phyloP scores from a whole-genome alignment of 73 alveolate genomes.

The Effrenium voratum region DNA sequence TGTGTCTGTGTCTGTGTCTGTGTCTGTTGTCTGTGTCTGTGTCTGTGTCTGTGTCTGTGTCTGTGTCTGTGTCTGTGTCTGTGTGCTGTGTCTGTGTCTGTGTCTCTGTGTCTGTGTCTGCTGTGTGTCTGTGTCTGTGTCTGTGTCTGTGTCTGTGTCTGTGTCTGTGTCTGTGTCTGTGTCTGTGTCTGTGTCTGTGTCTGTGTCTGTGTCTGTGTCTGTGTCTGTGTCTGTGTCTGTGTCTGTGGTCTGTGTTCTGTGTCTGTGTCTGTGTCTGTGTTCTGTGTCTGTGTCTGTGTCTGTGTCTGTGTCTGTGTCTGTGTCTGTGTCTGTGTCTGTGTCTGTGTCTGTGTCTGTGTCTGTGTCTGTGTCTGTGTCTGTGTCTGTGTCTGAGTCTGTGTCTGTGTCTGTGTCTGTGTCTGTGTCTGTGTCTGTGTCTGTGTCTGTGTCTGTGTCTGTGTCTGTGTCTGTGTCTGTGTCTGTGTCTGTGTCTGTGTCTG shows the following conservation, averaged over 20 bases:
- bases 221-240: background rate
- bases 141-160: background rate
- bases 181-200: background rate
- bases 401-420: background rate
- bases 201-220: background rate
- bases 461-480: background rate
- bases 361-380: background rate
- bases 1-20: constrained; percentile 1
- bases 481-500: background rate
- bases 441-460: background rate
- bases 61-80: background rate
- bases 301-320: background rate
- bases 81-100: too few relatives aligned
- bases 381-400: background rate
- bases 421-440: background rate
- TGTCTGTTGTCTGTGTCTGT: too few relatives aligned
- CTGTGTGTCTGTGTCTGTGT: too few relatives aligned
- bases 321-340: background rate
- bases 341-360: background rate
- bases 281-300: background rate
- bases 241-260: too few relatives aligned
- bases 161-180: background rate
- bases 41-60: background rate
- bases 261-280: too few relatives aligned
- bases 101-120: too few relatives aligned